Evolutionary conservation across 1,284 basidiomycete species (phyloP), one percentile per base, ranked within the genome.

Genomic region (Austroboletus novae-zelandiae): DNA sequence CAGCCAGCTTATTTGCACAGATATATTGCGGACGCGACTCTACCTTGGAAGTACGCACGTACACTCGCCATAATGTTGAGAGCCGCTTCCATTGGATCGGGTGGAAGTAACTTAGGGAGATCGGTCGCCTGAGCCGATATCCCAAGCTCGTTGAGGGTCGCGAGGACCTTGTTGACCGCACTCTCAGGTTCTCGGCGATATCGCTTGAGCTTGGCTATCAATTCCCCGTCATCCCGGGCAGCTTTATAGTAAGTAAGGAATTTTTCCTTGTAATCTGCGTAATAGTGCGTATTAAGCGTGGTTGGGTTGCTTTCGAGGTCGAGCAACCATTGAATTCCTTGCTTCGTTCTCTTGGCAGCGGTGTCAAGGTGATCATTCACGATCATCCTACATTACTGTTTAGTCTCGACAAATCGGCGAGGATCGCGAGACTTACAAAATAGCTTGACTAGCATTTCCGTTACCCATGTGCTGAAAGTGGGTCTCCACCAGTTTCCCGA

Each of bases 11-110:
- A 10, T 50, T n/a, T 25, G 13, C 9, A 17, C 8, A 5, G 17
- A 7, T 7, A 7, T 37, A n/a, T 40, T 27, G 20, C 4, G 39
- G 9, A 9, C 25, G 25, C 13, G 27, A 43, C 53, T 56, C 9
- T 51, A 84, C 84, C 81, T 74, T 87, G 83, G 64, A 86, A 89
- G 57, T 89, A 89, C 0, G 83, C 88, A 1, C 84, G 72, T 4
- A 85, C 82, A 37, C 83, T 77, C 0, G 86, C 81, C 83, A 88
- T 87, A 57, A 88, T 84, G 11, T 66, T 61, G 5, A 89, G 61
- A 0, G 80, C 83, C 0, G 77, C 70, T 18, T 82, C 80, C 71
- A 74, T 78, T 0, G 67, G 65, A 55, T 86, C 82, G 0, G 74
- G 51, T 0, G 80, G 75, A 3, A 83, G 68, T 1, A 90, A 61